phyloP scores from a whole-genome alignment of 768 basidiomycete genomes.

The Albatrellus ellisii region DNA sequence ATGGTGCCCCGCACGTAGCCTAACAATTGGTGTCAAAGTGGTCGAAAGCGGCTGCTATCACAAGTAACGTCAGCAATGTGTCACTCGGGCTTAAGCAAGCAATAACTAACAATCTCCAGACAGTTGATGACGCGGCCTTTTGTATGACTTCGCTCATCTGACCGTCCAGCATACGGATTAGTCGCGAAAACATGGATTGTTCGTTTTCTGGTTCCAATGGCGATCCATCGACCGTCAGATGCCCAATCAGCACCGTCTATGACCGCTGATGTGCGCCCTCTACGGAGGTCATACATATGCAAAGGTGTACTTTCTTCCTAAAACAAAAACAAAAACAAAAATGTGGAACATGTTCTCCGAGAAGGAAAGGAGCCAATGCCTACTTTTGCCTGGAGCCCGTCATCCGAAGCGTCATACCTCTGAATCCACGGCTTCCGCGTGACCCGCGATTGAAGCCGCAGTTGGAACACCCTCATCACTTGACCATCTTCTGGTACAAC shows the following conservation, averaged over 20 bases:
- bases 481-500: constrained; percentile 45
- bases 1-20: constrained; percentile 28
- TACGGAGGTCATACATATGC: constrained; percentile 54
- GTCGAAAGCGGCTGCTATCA: constrained; percentile 37
- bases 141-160: constrained; percentile 49
- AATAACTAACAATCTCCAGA: constrained; percentile 29
- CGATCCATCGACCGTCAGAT: constrained; percentile 53
- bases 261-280: constrained; percentile 59
- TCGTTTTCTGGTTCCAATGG: constrained; percentile 47
- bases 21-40: constrained; percentile 41
- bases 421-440: background rate
- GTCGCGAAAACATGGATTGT: constrained; percentile 64
- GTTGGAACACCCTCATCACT: constrained; percentile 33
- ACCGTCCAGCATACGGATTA: constrained; percentile 63
- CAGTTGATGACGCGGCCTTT: constrained; percentile 44
- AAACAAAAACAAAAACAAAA: background rate
- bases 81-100: background rate
- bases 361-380: no score
- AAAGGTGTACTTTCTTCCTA: constrained; percentile 21
- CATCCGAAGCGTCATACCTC: no score
- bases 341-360: background rate
- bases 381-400: no score
- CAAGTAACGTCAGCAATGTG: constrained; percentile 1
- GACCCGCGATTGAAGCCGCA: constrained; percentile 16
- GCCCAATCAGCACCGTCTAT: constrained; percentile 44